phyloP scores from a whole-genome alignment of 306 rosid genomes.

The Cicer yamashitae region DNA sequence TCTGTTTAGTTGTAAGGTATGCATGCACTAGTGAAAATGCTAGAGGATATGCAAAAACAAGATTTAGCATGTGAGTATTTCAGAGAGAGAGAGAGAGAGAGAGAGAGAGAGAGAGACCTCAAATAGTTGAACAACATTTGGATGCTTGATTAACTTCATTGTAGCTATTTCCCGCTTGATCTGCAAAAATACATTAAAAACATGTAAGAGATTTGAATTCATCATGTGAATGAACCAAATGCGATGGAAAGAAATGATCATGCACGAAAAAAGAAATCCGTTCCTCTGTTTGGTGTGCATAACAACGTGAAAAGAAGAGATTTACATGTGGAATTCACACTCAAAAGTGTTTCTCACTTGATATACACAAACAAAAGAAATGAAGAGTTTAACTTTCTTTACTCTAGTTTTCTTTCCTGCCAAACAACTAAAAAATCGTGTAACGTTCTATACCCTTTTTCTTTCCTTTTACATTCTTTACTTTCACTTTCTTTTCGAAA shows the following conservation, averaged over 20 bases:
- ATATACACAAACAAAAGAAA: too few relatives aligned
- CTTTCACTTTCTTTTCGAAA: too few relatives aligned
- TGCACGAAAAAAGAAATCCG: neutral
- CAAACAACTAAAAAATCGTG: too few relatives aligned
- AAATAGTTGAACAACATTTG: conserved; percentile 79
- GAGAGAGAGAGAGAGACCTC: conserved; percentile 67
- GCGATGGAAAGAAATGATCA: neutral
- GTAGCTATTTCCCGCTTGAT: conserved; percentile 92
- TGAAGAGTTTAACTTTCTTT: too few relatives aligned
- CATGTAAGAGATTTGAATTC: conserved; percentile 17
- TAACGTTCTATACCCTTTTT: too few relatives aligned
- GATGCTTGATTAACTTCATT: conserved; percentile 97
- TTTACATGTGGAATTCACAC: neutral
- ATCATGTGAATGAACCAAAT: conserved; percentile 24
- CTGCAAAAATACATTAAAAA: conserved; percentile 54
- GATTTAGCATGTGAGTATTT: neutral
- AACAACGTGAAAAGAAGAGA: neutral
- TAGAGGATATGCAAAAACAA: neutral
- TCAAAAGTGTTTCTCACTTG: neutral
- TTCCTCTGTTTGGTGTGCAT: neutral
- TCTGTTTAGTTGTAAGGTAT: neutral
- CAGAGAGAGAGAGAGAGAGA: neutral
- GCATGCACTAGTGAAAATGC: neutral
- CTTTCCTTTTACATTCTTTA: too few relatives aligned
- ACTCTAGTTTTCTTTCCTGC: too few relatives aligned